A percentile compares a stretch with the other conserved stretches of the same genome.
Evolutionary conservation across 164 flowering plant species (phyloP).

Genomic region (Chimonanthus praecox): DNA sequence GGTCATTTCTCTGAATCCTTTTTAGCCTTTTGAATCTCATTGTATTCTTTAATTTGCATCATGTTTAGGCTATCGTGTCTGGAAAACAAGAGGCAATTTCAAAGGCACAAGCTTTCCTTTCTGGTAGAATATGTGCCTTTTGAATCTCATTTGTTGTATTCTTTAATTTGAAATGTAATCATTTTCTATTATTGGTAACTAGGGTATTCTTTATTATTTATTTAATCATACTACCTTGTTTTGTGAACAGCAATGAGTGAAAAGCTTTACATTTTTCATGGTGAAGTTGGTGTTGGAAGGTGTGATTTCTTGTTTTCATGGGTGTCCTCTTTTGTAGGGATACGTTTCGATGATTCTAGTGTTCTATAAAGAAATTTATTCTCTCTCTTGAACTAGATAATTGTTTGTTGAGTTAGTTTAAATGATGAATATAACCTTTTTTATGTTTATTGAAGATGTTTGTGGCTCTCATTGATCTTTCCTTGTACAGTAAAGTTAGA

Average conservation of each 20-base stretch:
- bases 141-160: too few species aligned
- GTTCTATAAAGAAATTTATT: not conserved
- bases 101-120: conserved; percentile 64
- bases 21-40: conserved; percentile 1
- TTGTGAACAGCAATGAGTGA: conserved; percentile 69
- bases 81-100: conserved; percentile 67
- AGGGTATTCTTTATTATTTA: not conserved
- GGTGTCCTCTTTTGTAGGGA: not conserved
- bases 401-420: not conserved
- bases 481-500: conserved; percentile 64
- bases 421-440: conserved; percentile 1
- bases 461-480: conserved; percentile 4
- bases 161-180: not conserved
- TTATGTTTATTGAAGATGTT: not conserved
- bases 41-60: conserved; percentile 6
- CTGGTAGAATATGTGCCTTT: conserved; percentile 34
- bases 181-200: not conserved
- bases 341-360: not conserved
- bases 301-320: conserved; percentile 23
- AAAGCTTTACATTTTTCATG: conserved; percentile 55
- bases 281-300: conserved; percentile 85
- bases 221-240: conserved; percentile 6
- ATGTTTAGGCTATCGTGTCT: conserved; percentile 54
- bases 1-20: not conserved
- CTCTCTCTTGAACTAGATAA: not conserved